A percentile compares a stretch with the other conserved stretches of the same genome.
Conservation (phyloP, 1,139 yeast genomes). For the Yamadazyma songkhlaensis region DNA sequence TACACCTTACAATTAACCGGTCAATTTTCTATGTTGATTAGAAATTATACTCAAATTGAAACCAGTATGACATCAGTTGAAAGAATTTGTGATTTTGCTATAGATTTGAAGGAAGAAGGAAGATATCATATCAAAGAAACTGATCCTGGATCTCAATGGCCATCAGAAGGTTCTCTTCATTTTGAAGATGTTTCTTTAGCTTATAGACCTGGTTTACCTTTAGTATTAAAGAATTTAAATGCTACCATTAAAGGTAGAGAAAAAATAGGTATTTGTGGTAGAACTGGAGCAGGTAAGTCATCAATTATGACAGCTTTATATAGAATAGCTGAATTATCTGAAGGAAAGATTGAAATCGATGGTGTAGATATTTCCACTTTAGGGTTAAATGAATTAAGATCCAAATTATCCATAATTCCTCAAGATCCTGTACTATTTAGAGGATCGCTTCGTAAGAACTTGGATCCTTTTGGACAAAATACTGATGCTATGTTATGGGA, state of each 20-base stretch:
- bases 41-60: slow-evolving; percentile 69
- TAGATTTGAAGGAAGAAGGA: slow-evolving; percentile 36
- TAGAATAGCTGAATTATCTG: slow-evolving; percentile 53
- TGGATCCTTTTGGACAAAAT: slow-evolving; percentile 59
- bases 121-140: slow-evolving; percentile 49
- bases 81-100: slow-evolving; percentile 70
- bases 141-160: slow-evolving; percentile 53
- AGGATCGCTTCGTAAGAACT: slow-evolving; percentile 75
- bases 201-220: slow-evolving; percentile 76
- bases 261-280: slow-evolving; percentile 74
- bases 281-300: slow-evolving; percentile 81
- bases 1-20: slow-evolving; percentile 56
- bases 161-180: slow-evolving; percentile 45
- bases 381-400: slow-evolving; percentile 74
- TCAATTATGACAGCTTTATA: slow-evolving; percentile 68
- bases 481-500: slow-evolving; percentile 32
- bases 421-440: slow-evolving; percentile 90
- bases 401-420: slow-evolving; percentile 81
- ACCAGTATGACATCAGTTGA: slow-evolving; percentile 86
- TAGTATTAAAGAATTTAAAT: slow-evolving; percentile 59
- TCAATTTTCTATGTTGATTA: slow-evolving; percentile 47
- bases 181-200: slow-evolving; percentile 61
- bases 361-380: slow-evolving; percentile 57
- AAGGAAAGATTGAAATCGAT: slow-evolving; percentile 56
- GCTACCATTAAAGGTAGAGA: slow-evolving; percentile 50